These are phyloP conservation scores for Persicaria tinctoria DNA, from an alignment of 148 eudicot species.

Conservation along the genomic window DNA sequence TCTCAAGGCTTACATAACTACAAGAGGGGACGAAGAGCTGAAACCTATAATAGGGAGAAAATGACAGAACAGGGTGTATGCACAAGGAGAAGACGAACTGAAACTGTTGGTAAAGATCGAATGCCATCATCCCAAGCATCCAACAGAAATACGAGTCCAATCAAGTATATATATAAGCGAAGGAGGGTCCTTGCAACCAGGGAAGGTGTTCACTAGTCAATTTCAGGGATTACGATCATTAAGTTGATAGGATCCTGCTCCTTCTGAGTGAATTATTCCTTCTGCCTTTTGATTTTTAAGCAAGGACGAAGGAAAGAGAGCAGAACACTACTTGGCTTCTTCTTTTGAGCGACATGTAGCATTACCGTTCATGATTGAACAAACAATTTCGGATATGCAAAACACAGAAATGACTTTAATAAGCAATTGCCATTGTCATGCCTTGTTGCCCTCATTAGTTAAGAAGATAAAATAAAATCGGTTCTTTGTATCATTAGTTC, in stretches of 20 bases:
- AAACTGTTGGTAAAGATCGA: conserved; percentile 11
- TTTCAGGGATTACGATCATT: neutral
- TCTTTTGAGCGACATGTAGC: neutral
- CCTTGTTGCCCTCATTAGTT: neutral
- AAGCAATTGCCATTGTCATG: neutral
- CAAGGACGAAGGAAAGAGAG: conserved; percentile 1
- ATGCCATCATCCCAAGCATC: conserved; percentile 8
- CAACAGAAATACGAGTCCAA: conserved; percentile 17
- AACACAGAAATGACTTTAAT: neutral
- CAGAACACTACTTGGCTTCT: neutral
- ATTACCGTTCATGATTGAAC: neutral
- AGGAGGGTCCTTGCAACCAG: conserved; percentile 35
- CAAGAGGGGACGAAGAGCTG: neutral
- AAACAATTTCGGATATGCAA: neutral
- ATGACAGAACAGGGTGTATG: conserved; percentile 9
- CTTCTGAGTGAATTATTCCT: neutral
- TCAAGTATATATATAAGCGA: conserved; percentile 34
- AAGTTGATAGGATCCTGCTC: neutral
- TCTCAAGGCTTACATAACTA: neutral
- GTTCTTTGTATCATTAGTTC: neutral
- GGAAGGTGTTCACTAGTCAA: conserved; percentile 12
- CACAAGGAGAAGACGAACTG: conserved; percentile 21
- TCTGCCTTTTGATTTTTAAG: neutral
- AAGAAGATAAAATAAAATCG: too few relatives aligned
- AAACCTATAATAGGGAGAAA: neutral